Evolutionary conservation across 441 rosid genomes (phyloP).

Genomic region (Jatropha multifida): DNA sequence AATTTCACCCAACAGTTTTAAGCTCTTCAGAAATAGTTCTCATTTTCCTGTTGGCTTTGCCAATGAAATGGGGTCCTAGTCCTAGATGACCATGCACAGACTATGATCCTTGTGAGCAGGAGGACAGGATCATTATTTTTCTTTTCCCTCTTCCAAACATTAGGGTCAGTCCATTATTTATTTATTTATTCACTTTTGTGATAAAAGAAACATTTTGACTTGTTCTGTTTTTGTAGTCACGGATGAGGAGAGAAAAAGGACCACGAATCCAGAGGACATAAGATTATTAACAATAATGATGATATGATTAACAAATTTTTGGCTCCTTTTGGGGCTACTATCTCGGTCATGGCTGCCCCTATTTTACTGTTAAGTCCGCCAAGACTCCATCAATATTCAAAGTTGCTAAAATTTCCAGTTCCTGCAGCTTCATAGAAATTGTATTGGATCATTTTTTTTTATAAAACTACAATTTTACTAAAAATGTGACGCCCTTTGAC

Average conservation of each 20-base stretch:
- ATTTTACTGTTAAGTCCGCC: conserved; percentile 5
- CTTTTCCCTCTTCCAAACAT: neutral
- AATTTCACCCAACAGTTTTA: too few relatives aligned
- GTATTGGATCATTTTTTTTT: too few relatives aligned
- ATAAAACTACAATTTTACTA: neutral
- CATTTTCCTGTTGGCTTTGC: neutral
- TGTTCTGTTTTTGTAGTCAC: conserved; percentile 13
- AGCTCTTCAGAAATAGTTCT: neutral
- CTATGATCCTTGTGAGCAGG: neutral
- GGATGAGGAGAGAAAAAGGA: conserved; percentile 15
- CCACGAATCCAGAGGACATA: neutral
- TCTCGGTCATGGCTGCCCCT: neutral
- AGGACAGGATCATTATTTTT: neutral
- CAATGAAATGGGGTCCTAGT: neutral
- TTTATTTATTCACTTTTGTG: too few relatives aligned
- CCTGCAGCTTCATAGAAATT: conserved; percentile 12
- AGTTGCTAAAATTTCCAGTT: neutral
- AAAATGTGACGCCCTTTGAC: neutral
- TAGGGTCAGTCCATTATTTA: neutral
- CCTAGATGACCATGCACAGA: neutral
- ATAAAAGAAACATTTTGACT: neutral
- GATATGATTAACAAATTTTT: conserved; percentile 6
- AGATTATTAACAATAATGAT: neutral
- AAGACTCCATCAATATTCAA: neutral
- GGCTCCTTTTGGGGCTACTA: neutral